Evolutionary conservation across 139 green algal species (phyloP).

Genomic region (Chlorella sp.): DNA sequence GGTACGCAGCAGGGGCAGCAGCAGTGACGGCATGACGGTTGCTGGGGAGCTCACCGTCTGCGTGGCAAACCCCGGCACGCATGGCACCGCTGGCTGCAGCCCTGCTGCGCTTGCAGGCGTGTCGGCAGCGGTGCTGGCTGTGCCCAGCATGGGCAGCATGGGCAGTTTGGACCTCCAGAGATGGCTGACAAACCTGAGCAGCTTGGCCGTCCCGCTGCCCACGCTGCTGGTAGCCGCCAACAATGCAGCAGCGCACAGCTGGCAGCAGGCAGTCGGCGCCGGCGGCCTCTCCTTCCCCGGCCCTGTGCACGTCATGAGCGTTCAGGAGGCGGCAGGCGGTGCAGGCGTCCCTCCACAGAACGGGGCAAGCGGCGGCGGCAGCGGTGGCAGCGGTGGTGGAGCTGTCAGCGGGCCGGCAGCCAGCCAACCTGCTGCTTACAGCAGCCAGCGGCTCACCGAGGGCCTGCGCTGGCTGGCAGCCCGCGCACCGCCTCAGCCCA

Average conservation of each 20-base stretch:
- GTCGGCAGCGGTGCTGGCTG: background rate
- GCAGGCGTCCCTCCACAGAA: background rate
- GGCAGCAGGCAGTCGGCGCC: background rate
- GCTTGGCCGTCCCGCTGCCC: background rate
- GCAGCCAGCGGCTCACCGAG: slow-evolving; percentile 11
- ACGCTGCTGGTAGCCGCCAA: slow-evolving; percentile 24
- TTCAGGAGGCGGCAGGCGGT: background rate
- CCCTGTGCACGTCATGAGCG: background rate
- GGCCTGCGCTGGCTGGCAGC: slow-evolving; percentile 40
- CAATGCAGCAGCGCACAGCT: slow-evolving; percentile 3
- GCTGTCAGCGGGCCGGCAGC: background rate
- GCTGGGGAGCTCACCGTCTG: background rate
- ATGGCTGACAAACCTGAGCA: background rate
- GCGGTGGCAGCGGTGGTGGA: background rate
- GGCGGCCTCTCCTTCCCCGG: background rate
- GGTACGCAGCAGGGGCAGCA: background rate
- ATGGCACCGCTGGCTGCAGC: background rate
- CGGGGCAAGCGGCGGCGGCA: too few relatives aligned
- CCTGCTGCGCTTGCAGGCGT: slow-evolving; percentile 4
- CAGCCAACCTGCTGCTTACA: background rate
- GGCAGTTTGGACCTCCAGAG: background rate
- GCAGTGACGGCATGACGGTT: background rate
- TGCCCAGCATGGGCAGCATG: background rate
- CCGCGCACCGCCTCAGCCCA: slow-evolving; percentile 18
- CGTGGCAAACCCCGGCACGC: background rate